A percentile compares a stretch with the other conserved stretches of the same genome.
Conservation (phyloP, 2,329 filamentous ascomycete genomes). For the Neonectria faginata region DNA sequence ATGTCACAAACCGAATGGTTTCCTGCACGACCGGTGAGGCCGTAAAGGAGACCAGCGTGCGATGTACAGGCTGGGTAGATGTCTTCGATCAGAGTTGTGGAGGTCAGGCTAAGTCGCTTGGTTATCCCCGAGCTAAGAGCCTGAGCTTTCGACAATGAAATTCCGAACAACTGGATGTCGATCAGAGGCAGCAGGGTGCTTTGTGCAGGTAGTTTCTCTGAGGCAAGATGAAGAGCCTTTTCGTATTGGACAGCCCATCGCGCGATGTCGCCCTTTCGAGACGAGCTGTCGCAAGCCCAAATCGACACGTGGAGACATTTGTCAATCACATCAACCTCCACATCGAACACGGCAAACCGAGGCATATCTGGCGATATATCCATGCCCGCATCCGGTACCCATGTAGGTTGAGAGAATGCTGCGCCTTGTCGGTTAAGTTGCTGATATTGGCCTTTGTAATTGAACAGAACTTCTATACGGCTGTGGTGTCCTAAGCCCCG, state of each 20-base stretch:
- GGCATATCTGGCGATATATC: neutral
- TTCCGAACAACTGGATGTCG: neutral
- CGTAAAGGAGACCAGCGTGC: neutral
- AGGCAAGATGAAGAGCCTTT: neutral
- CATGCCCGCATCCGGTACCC: neutral
- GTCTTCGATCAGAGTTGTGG: neutral
- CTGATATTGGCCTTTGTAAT: neutral
- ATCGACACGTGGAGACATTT: neutral
- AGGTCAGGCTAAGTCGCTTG: neutral
- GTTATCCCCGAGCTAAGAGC: neutral
- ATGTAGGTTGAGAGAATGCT: neutral
- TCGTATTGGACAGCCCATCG: neutral
- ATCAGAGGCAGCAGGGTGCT: neutral
- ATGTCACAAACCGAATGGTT: neutral
- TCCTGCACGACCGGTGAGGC: neutral
- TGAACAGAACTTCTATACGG: neutral
- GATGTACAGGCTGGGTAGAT: neutral
- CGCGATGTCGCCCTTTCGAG: neutral
- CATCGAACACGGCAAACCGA: neutral
- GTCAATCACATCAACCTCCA: neutral
- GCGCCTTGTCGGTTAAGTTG: neutral
- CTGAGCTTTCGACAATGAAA: neutral
- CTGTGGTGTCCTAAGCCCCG: neutral
- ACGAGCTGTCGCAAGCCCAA: neutral
- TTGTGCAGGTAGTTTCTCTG: neutral